Evolutionary conservation across 2,329 filamentous ascomycete species (phyloP), one percentile per base, ranked within the genome.

Genomic region (Teratosphaeria viscida): DNA sequence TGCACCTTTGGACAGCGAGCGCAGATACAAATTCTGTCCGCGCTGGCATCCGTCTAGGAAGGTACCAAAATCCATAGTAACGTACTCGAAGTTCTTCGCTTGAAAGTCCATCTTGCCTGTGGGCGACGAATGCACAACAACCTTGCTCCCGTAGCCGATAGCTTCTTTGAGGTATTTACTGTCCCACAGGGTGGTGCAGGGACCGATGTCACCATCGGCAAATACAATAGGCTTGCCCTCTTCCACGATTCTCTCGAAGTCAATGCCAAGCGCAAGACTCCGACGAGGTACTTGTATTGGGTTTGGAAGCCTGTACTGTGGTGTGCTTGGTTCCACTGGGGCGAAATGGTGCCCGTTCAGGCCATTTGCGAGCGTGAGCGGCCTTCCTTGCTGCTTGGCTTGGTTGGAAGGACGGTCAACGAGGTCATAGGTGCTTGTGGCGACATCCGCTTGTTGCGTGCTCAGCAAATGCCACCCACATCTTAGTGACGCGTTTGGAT

Each of bases 11-110:
- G 90, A 92, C 2, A 95, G 78, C 2, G 89, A 85, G 29, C 91
- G 86, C n/a, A 95, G 77, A 71, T 95, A 96, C 39, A 91, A 76
- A 61, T 81, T 82, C 49, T 80, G 80, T 11, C 88, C 88, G 5
- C 71, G 70, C 23, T 79, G 73, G 19, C 85, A 82, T 56, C 82
- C 79, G 37, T 82, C 72, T 56, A 92, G 77, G 70, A 95, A 91
- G 0, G 79, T 74, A 1, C 79, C 81, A 65, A 95, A 90, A 2
- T 76, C 69, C 63, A 86, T 85, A 3, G 84, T 89, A 8, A 81
- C 78, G 70, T 95, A 95, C 43, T 77, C 75, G 70, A 95, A 95
- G 72, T 95, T 95, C 73, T 95, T 95, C 54, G 80, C 78, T 60
- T 85, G 85, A 69, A 96, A 95, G 65, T 89, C 86, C 87, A 95